Conservation (phyloP, 305 asterid species). For the Rubia tinctorum region DNA sequence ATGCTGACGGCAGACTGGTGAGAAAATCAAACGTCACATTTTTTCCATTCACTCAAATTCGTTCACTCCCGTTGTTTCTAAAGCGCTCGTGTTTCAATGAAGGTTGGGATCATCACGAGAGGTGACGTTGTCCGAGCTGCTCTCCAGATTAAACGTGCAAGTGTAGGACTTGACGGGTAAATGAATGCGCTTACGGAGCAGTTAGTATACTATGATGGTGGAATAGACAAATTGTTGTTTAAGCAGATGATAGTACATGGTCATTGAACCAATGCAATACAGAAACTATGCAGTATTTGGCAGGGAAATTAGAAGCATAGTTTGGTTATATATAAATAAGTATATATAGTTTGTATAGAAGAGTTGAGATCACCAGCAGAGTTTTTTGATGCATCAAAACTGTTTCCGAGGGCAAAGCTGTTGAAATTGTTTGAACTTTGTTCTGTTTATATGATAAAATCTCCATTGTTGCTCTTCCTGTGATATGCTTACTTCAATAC, state of each 20-base stretch:
- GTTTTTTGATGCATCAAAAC: not conserved
- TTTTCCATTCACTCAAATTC: not conserved
- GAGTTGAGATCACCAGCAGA: not conserved
- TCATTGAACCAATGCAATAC: not conserved
- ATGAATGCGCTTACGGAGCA: not conserved
- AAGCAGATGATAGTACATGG: not conserved
- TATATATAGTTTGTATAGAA: not conserved
- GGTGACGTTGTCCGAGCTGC: constrained; percentile 91
- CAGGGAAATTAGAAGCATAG: not conserved
- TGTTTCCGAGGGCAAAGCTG: not conserved
- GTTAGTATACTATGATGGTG: not conserved
- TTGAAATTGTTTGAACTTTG: not conserved
- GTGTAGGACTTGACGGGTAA: constrained; percentile 29
- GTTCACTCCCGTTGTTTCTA: constrained; percentile 13
- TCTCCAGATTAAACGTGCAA: constrained; percentile 60
- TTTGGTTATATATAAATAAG: not conserved
- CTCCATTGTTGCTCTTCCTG: not conserved
- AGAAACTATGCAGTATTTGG: not conserved
- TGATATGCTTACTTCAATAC: too few species aligned
- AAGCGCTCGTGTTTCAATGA: not conserved
- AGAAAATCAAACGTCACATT: constrained; percentile 15
- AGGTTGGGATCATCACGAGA: constrained; percentile 86
- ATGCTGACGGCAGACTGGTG: constrained; percentile 83
- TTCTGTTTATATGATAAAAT: too few species aligned
- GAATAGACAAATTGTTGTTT: not conserved